Evolutionary conservation across 345 rosid species (phyloP), one percentile per base, ranked within the genome.

Genomic region (Firmiana major): DNA sequence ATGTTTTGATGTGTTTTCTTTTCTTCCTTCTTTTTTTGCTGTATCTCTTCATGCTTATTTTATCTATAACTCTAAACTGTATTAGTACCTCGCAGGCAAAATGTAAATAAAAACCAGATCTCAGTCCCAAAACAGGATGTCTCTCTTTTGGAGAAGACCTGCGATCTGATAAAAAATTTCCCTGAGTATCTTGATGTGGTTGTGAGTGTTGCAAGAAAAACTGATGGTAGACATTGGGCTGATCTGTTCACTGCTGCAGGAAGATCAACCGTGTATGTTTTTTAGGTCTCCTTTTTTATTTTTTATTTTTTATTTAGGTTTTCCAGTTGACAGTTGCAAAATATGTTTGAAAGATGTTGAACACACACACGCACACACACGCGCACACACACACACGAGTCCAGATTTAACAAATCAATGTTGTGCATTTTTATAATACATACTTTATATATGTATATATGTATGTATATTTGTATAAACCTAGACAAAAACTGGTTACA

Each of bases 201-300:
- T 53, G 99, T 96, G 60, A 96, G 93, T 84, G 99, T 96, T 83
- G 97, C 99, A 54, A 96, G 99, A 79, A 93, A 93, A 88, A 96
- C 98, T 48, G 98, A 96, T 83, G 98, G 97, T 71, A 93, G 99
- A 64, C 95, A 96, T 80, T 96, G 99, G 99, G 91, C 97, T n/a
- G 94, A 93, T 87, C 81, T 96, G 82, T 93, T 96, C 83, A 82
- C 86, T 78, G 92, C 98, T 67, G 98, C 98, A 79, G 99, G 99
- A 86, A 92, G 97, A 87, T 96, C 99, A 80, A 92, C 99, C 58
- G 94, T 92, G 99, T 96, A 93, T 66, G 77, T 78, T 64, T 66
- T 74, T 65, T 63, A n/a, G 59, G 57, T 75, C 76, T 70, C 51
- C 42, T 63, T 63, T 74, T 38, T 48, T n/a, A 40, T 43, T 17